Evolutionary conservation across 192 early-diverging fungal species (phyloP).

Genomic region (Backusella macrospora): DNA sequence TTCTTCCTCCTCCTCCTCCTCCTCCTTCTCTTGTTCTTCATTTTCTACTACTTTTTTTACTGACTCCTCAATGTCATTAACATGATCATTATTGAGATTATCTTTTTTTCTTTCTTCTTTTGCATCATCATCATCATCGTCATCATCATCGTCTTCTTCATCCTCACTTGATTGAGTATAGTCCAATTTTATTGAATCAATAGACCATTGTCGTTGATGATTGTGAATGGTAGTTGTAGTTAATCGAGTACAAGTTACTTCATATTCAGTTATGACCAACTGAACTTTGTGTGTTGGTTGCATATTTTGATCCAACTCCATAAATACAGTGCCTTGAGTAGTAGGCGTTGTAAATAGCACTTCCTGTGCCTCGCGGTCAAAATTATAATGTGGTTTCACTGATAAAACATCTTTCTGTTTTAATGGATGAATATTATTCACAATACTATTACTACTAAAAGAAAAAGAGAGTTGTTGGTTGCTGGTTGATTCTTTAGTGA

Average conservation of each 20-base stretch:
- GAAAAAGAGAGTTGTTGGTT: neutral
- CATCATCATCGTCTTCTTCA: neutral
- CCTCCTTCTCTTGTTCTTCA: neutral
- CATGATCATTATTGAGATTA: neutral
- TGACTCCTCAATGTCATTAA: too few species aligned
- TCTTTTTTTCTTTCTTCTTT: neutral
- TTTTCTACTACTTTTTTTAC: neutral
- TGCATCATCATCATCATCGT: neutral
- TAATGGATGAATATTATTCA: too few species aligned
- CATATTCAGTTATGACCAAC: neutral
- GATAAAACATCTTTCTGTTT: too few species aligned
- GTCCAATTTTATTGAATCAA: neutral
- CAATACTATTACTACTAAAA: too few species aligned
- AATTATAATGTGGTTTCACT: neutral
- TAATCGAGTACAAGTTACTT: neutral
- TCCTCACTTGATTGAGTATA: neutral
- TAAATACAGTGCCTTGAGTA: constrained; percentile 20
- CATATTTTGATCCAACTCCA: constrained; percentile 18
- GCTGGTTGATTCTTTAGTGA: constrained; percentile 19
- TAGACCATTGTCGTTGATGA: neutral
- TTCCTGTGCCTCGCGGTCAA: constrained; percentile 20
- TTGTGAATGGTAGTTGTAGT: too few species aligned
- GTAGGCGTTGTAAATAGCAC: constrained; percentile 18
- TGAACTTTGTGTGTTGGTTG: neutral
- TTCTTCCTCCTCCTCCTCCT: neutral